Evolutionary conservation across 495 filamentous ascomycete genomes (phyloP), one percentile per base, ranked within the genome.

Genomic region (Friedmanniomyces simplex): DNA sequence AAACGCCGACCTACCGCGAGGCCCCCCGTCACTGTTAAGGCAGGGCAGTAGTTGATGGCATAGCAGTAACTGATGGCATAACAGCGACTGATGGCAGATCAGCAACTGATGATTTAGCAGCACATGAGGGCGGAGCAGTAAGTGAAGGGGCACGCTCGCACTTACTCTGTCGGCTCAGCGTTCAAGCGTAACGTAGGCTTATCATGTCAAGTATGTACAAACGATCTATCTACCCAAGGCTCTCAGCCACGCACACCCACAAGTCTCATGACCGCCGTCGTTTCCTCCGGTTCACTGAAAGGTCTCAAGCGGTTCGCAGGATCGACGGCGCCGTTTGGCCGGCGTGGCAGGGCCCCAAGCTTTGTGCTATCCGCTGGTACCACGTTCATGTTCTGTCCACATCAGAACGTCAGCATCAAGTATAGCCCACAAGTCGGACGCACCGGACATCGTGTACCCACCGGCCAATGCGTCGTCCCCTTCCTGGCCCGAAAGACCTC

Each of bases 391-490:
- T 58, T 50, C 55, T 56, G 20, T 21, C 28, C 3, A 46, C 4
- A 46, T 8, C 2, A 28, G 6, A 14, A 63, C 64, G 53, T 39
- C 53, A 26, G 70, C 46, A n/a, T n/a, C n/a, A n/a, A 42, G 71
- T 72, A 30, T 68, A 63, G 10, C 8, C 13, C 25, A 50, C 12
- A 14, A 20, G 14, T 34, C 26, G 25, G 13, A 51, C 21, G 14
- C 4, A 39, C 13, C 51, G 61, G 25, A 28, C 14, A 2, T 45
- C 3, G 14, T 5, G 14, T 28, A 49, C 54, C 30, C 20, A 56
- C 54, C 13, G 73, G 69, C 74, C 73, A 77, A 42, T 77, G 73
- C 1, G 73, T 75, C 0, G 74, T 73, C 12, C 69, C 67, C 43
- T 70, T 60, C 39, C 67, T 51, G 14, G 26, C 30, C 30, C 67